Percentiles rank a stretch among this genome's conserved stretches.
Conservation (phyloP, 495 filamentous ascomycete genomes). For the Evernia prunastri region DNA sequence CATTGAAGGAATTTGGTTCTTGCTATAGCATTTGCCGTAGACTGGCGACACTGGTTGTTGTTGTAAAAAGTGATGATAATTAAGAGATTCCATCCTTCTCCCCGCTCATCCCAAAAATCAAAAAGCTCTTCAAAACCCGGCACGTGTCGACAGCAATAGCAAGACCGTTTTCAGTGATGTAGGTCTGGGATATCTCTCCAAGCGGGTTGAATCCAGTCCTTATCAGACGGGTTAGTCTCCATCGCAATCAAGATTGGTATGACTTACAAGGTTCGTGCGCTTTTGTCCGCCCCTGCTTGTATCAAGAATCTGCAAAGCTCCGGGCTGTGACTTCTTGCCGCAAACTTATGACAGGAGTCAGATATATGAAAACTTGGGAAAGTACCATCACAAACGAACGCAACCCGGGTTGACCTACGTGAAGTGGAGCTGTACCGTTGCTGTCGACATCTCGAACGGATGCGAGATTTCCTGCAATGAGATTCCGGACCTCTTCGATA, state of each 20-base stretch:
- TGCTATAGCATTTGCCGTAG: not conserved
- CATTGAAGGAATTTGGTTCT: not conserved
- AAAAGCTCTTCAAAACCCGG: not conserved
- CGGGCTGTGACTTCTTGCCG: not conserved
- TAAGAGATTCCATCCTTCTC: not conserved
- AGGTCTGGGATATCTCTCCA: not conserved
- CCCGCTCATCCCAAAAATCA: not conserved
- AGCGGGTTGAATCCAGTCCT: not conserved
- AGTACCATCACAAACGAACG: not conserved
- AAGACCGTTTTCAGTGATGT: not conserved
- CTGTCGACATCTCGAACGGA: constrained; percentile 1
- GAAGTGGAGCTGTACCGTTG: not conserved
- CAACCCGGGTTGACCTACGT: not conserved
- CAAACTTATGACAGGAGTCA: not conserved
- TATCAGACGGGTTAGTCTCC: not conserved
- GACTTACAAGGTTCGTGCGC: not conserved
- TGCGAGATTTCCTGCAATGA: not conserved
- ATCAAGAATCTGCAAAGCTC: constrained; percentile 4
- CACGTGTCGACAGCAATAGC: not conserved
- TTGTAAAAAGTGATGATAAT: no score
- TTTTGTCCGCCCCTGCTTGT: not conserved
- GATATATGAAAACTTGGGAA: no score
- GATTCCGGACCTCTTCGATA: not conserved
- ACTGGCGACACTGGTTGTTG: no score
- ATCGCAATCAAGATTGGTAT: no score